Conservation (phyloP, 768 basidiomycete genomes). For the Sarcodon sp. region DNA sequence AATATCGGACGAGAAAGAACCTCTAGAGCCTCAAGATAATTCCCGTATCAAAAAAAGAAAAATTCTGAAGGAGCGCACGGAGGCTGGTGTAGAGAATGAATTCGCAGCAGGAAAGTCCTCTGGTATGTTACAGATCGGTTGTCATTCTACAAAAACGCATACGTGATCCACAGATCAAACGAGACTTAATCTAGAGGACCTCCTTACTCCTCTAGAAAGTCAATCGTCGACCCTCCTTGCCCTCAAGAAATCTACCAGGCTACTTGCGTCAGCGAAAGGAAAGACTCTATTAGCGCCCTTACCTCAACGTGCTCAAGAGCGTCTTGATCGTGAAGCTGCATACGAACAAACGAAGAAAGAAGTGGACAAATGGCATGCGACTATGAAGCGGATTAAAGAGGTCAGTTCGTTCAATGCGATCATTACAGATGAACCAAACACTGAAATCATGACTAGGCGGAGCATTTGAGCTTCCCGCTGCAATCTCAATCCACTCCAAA, state of each 20-base stretch:
- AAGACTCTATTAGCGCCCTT: conserved; percentile 71
- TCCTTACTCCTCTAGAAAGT: conserved; percentile 59
- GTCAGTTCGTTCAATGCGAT: conserved; percentile 22
- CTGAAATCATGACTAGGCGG: conserved; percentile 38
- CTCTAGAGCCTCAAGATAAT: conserved; percentile 11
- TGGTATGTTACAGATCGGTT: no score
- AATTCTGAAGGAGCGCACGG: conserved; percentile 56
- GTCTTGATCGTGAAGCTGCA: conserved; percentile 85
- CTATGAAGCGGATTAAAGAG: conserved; percentile 88
- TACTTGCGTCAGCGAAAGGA: conserved; percentile 42
- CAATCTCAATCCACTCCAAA: conserved; percentile 45
- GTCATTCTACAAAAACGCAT: neutral
- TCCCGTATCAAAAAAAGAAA: conserved; percentile 39
- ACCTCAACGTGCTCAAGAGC: conserved; percentile 77
- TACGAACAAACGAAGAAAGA: conserved; percentile 90
- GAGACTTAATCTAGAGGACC: conserved; percentile 58
- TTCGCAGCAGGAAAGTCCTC: conserved; percentile 45
- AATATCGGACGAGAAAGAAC: conserved; percentile 25
- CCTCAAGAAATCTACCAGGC: conserved; percentile 60
- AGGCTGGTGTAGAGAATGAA: conserved; percentile 72
- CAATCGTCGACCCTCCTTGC: conserved; percentile 46
- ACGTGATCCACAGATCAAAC: conserved; percentile 21
- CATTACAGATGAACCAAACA: neutral
- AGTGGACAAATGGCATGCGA: conserved; percentile 86
- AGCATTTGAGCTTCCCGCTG: conserved; percentile 78